phyloP scores from a whole-genome alignment of 2,329 filamentous ascomycete species.

The Aaosphaeria pasadenensis region DNA sequence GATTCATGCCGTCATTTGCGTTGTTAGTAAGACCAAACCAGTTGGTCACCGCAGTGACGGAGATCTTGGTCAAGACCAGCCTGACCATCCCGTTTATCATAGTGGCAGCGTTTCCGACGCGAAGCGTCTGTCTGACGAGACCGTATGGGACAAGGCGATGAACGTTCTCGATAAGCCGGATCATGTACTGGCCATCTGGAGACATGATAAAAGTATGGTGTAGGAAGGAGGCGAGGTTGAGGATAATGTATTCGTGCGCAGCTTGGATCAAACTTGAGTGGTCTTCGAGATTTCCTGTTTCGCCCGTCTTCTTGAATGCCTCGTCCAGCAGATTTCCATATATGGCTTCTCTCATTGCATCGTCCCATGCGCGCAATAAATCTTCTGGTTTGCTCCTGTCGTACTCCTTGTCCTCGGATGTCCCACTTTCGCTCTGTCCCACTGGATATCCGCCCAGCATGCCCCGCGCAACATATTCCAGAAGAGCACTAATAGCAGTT shows the following conservation, averaged over 20 bases:
- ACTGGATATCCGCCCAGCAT: conserved; percentile 60
- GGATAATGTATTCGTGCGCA: conserved; percentile 64
- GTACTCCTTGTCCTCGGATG: conserved; percentile 46
- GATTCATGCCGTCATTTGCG: conserved; percentile 75
- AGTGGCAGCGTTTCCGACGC: conserved; percentile 73
- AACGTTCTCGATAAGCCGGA: conserved; percentile 67
- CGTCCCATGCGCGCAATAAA: conserved; percentile 63
- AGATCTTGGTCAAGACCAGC: conserved; percentile 74
- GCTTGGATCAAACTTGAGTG: conserved; percentile 62
- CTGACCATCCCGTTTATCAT: conserved; percentile 77
- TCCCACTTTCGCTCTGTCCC: conserved; percentile 29
- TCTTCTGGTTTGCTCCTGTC: conserved; percentile 59
- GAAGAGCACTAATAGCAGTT: conserved; percentile 66
- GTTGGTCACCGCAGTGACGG: conserved; percentile 70
- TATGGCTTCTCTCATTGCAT: conserved; percentile 63
- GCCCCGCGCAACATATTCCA: conserved; percentile 68
- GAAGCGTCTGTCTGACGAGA: conserved; percentile 69
- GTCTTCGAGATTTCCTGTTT: conserved; percentile 61
- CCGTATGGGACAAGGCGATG: conserved; percentile 71
- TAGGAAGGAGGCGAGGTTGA: conserved; percentile 71
- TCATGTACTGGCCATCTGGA: conserved; percentile 70
- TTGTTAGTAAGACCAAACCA: conserved; percentile 72
- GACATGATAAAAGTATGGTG: conserved; percentile 72
- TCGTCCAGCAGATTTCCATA: conserved; percentile 67
- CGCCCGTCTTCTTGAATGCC: conserved; percentile 59